Base-by-base conservation (phyloP, 768 basidiomycete species). In the Tremella yokohamensis region DNA sequence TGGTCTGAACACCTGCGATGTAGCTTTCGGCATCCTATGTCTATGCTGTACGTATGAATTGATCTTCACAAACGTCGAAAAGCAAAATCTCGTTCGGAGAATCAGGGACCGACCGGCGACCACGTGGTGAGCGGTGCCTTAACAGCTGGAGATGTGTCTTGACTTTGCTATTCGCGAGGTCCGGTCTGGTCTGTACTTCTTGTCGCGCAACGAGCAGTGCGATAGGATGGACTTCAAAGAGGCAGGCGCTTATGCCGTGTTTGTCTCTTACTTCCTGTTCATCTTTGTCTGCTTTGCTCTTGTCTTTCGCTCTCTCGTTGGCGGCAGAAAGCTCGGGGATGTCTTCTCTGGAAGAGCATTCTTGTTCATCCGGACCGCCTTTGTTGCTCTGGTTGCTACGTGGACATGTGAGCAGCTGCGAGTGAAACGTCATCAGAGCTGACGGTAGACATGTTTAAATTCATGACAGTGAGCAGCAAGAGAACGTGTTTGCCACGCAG, bases 371-470 rank as follows among this genome's bases (percentile, higher is more conserved):
- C 54, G 80, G 2, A 34, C 76, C 11, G 73, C 64, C 7, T 75
- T 81, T 2, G 79, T 80, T 39, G 75, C 67, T 2, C 76, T 73
- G 16, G 40, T 65, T 20, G 67, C 79, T 61, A 83, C 83, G 20
- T 83, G 82, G 82, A 80, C 78, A 54, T 82, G 82, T 83, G 65
- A 75, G 82, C 75, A 37, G 9, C 18, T 29, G 20, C n/a, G 4
- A 25, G 8, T 19, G 11, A 24, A 2, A 16, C n/a, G 8, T 8
- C 16, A 3, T 8, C 4, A 3, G 34, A 9, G 44, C 19, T 39
- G 34, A 40, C 2, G 22, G 19, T 52, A 82, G 82, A 81, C 66
- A 81, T 82, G 81, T 71, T 82, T 61, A 69, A 74, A 11, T 82
- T 79, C 65, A 75, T 82, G 76, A 50, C 56, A n/a, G 80, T 79